phyloP scores from a whole-genome alignment of 2,329 filamentous ascomycete species.

The Curvularia sp. region DNA sequence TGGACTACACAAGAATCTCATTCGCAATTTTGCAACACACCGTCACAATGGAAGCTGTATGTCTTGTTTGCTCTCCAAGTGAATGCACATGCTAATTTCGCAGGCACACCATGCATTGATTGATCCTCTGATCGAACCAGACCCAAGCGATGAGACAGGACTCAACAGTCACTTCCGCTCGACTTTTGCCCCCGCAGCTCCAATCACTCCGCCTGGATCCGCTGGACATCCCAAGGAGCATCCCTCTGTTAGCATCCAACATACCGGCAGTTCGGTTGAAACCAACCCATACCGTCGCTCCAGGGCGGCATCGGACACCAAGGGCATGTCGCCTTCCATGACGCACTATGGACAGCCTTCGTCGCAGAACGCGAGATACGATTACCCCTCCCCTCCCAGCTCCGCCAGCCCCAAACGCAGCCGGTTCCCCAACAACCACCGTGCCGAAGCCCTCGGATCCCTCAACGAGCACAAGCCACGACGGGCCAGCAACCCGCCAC shows the following conservation, averaged over 20 bases:
- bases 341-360: slow-evolving; percentile 27
- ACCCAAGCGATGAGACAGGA: slow-evolving; percentile 72
- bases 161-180: slow-evolving; percentile 65
- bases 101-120: slow-evolving; percentile 72
- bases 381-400: slow-evolving; percentile 61
- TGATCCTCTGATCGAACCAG: slow-evolving; percentile 71
- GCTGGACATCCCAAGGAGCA: slow-evolving; percentile 37
- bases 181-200: slow-evolving; percentile 52
- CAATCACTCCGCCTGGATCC: slow-evolving; percentile 43
- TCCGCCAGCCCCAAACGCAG: slow-evolving; percentile 62
- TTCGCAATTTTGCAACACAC: neutral
- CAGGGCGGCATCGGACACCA: slow-evolving; percentile 41
- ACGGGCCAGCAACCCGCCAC: slow-evolving; percentile 44
- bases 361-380: slow-evolving; percentile 38
- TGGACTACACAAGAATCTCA: neutral
- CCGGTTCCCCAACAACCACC: slow-evolving; percentile 44
- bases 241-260: slow-evolving; percentile 39
- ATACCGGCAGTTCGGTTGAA: slow-evolving; percentile 50
- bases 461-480: slow-evolving; percentile 42
- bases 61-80: neutral
- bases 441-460: slow-evolving; percentile 43
- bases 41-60: slow-evolving; percentile 21
- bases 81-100: slow-evolving; percentile 15
- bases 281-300: slow-evolving; percentile 56
- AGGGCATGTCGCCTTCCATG: slow-evolving; percentile 29